A percentile compares a stretch with the other conserved stretches of the same genome.
Conservation (phyloP, 2,329 filamentous ascomycete genomes). For the Alternaria burnsii region DNA sequence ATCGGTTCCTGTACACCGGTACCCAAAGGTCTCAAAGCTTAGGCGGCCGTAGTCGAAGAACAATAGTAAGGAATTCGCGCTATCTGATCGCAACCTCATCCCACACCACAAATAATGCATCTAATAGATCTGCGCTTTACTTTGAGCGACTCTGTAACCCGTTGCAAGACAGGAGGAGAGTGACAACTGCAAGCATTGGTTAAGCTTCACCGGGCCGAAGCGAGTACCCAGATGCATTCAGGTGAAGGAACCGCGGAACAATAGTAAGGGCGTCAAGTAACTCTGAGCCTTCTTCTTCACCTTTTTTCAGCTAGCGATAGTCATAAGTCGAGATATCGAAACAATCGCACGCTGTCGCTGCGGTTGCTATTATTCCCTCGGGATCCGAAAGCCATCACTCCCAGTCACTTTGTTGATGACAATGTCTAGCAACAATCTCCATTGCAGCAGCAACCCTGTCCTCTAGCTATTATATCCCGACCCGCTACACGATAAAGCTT, state of each 20-base stretch:
- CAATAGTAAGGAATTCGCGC: slow-evolving; percentile 46
- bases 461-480: slow-evolving; percentile 13
- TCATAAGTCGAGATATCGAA: slow-evolving; percentile 17
- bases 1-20: slow-evolving; percentile 2
- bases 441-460: neutral
- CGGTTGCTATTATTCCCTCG: slow-evolving; percentile 20
- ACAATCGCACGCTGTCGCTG: slow-evolving; percentile 9
- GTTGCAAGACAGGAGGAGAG: slow-evolving; percentile 25
- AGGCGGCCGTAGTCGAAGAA: slow-evolving; percentile 34
- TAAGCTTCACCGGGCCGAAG: slow-evolving; percentile 9
- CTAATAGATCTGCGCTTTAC: slow-evolving; percentile 1
- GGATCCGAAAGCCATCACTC: slow-evolving; percentile 12
- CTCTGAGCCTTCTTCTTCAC: slow-evolving; percentile 6
- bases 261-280: slow-evolving; percentile 29
- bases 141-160: slow-evolving; percentile 4
- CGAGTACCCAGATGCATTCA: slow-evolving; percentile 7
- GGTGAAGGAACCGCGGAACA: slow-evolving; percentile 29
- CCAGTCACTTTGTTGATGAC: slow-evolving; percentile 14
- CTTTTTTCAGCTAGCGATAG: neutral
- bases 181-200: slow-evolving; percentile 12
- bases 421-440: slow-evolving; percentile 12
- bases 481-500: neutral
- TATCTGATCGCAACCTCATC: slow-evolving; percentile 18
- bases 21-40: slow-evolving; percentile 25
- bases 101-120: slow-evolving; percentile 22